These are phyloP conservation scores for Telopea speciosissima DNA, from an alignment of 177 flowering plant genomes.

Conservation along the genomic window DNA sequence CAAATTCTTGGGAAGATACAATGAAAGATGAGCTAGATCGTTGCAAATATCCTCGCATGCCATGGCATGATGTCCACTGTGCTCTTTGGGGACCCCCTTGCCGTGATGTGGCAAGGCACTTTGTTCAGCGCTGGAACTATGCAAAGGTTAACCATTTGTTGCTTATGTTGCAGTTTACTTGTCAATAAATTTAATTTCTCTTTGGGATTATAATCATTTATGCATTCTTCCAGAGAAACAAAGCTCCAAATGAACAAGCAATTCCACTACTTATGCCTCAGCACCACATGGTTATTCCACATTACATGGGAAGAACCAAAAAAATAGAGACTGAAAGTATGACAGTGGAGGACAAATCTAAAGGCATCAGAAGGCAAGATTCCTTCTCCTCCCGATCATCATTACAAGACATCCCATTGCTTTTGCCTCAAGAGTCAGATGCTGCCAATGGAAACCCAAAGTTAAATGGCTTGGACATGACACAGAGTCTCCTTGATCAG, in stretches of 20 bases:
- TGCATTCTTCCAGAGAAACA: slow-evolving; percentile 66
- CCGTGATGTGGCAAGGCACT: slow-evolving; percentile 94
- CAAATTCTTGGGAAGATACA: slow-evolving; percentile 96
- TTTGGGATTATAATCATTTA: slow-evolving; percentile 4
- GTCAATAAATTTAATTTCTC: neutral
- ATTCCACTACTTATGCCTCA: slow-evolving; percentile 98
- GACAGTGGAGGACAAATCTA: slow-evolving; percentile 26
- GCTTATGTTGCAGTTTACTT: neutral
- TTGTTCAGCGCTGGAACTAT: slow-evolving; percentile 99
- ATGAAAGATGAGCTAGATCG: slow-evolving; percentile 96
- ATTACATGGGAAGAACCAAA: slow-evolving; percentile 62
- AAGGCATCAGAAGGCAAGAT: slow-evolving; percentile 40
- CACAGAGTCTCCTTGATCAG: slow-evolving; percentile 27
- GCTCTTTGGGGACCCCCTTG: slow-evolving; percentile 99
- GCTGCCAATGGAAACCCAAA: slow-evolving; percentile 33
- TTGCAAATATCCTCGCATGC: slow-evolving; percentile 91
- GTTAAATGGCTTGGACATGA: slow-evolving; percentile 30
- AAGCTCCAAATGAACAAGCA: slow-evolving; percentile 91
- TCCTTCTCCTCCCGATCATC: slow-evolving; percentile 72
- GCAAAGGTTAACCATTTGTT: slow-evolving; percentile 62
- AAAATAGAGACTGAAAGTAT: slow-evolving; percentile 38
- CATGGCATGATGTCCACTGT: slow-evolving; percentile 99
- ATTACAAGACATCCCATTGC: slow-evolving; percentile 80
- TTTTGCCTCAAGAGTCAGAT: slow-evolving; percentile 85
- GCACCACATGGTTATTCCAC: slow-evolving; percentile 99